Evolutionary conservation across 139 green algal genomes (phyloP).

Genomic region (Picochlorum sp.): DNA sequence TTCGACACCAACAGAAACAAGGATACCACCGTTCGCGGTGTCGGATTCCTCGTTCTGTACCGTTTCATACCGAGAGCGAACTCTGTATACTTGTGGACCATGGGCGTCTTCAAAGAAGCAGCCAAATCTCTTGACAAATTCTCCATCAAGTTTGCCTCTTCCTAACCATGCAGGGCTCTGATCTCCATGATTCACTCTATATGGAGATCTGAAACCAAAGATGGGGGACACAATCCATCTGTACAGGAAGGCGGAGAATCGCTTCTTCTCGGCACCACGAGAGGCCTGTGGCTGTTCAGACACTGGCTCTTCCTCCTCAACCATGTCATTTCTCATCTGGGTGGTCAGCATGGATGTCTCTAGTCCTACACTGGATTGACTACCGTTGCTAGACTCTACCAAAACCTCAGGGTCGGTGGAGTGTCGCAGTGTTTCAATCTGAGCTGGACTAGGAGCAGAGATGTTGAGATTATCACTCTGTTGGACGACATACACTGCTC

Average conservation of each 20-base stretch:
- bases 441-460: no score
- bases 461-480: no score
- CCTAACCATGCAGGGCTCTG: slow-evolving; percentile 15
- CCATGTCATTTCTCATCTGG: not conserved
- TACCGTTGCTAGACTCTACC: not conserved
- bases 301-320: not conserved
- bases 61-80: slow-evolving; percentile 15
- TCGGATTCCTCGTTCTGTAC: not conserved
- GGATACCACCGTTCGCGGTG: slow-evolving; percentile 9
- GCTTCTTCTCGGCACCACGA: not conserved
- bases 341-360: not conserved
- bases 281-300: not conserved
- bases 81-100: slow-evolving; percentile 20
- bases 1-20: slow-evolving; percentile 13
- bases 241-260: not conserved
- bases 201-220: slow-evolving; percentile 19
- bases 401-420: not conserved
- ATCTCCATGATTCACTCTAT: not conserved
- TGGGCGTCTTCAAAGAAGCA: slow-evolving; percentile 27
- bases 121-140: slow-evolving; percentile 28
- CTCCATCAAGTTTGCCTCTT: slow-evolving; percentile 17
- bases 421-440: no score
- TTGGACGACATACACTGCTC: slow-evolving; percentile 14
- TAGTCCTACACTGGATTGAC: not conserved
- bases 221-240: slow-evolving; percentile 16